A percentile compares a stretch with the other conserved stretches of the same genome.
Conservation (phyloP, 441 rosid species). For the Aquilaria agallochum region DNA sequence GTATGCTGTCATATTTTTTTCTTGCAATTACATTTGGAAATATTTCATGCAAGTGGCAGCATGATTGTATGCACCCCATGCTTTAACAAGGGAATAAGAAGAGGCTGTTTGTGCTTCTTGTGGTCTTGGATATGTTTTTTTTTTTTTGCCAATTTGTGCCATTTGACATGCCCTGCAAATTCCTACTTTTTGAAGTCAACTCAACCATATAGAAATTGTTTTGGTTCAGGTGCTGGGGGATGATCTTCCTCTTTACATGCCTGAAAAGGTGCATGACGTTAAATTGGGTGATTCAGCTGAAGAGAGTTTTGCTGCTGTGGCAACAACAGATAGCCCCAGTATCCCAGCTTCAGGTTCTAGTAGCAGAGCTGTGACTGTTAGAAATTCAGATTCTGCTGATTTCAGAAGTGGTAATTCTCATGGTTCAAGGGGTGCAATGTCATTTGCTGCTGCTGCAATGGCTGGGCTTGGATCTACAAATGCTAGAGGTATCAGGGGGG, state of each 20-base stretch:
- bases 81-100: too few relatives aligned
- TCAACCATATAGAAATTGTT: slow-evolving; percentile 7
- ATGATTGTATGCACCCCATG: too few relatives aligned
- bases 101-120: too few relatives aligned
- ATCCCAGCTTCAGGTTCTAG: slow-evolving; percentile 83
- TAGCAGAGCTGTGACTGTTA: slow-evolving; percentile 65
- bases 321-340: slow-evolving; percentile 53
- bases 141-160: too few relatives aligned
- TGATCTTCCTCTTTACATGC: slow-evolving; percentile 91
- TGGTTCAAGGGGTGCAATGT: slow-evolving; percentile 93
- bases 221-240: slow-evolving; percentile 73
- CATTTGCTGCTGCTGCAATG: slow-evolving; percentile 99
- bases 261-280: slow-evolving; percentile 97
- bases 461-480: slow-evolving; percentile 95
- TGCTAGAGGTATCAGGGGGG: slow-evolving; percentile 93
- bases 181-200: too few relatives aligned
- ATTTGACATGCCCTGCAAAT: too few relatives aligned
- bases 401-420: slow-evolving; percentile 65
- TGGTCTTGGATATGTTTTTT: too few relatives aligned
- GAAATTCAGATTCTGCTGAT: slow-evolving; percentile 78
- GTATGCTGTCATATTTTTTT: background rate
- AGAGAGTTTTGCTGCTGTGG: slow-evolving; percentile 44
- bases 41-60: background rate
- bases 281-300: slow-evolving; percentile 86
- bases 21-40: background rate